These are phyloP conservation scores for Nakaseomyces kungkrabaensis DNA, from an alignment of 1,139 yeast species.

Conservation along the genomic window DNA sequence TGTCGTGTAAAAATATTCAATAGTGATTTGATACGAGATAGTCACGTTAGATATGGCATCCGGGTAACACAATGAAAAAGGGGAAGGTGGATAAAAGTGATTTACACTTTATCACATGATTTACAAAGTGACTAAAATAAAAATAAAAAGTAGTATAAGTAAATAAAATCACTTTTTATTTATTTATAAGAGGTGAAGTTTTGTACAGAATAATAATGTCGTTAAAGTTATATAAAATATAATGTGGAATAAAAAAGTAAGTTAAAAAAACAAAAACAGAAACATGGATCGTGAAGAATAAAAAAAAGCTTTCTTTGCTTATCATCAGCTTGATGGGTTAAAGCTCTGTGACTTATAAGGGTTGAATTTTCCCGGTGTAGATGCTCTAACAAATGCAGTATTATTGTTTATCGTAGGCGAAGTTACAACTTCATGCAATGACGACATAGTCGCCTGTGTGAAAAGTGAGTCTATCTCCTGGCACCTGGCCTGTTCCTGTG, in stretches of 20 bases:
- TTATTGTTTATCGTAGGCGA: neutral
- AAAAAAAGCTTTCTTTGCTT: neutral
- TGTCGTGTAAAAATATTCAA: no score
- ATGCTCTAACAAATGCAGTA: constrained; percentile 7
- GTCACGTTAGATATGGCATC: no score
- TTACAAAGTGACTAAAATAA: no score
- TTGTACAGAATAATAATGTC: no score
- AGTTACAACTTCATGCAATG: neutral
- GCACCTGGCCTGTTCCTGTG: constrained; percentile 18
- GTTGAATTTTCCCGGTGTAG: constrained; percentile 16
- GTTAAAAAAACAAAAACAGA: neutral
- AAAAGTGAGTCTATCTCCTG: constrained; percentile 17
- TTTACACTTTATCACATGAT: no score
- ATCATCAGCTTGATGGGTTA: constrained; percentile 10
- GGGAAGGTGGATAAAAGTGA: no score
- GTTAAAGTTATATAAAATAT: no score
- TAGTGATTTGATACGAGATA: no score
- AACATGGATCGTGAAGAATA: neutral
- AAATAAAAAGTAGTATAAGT: no score
- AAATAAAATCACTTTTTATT: no score
- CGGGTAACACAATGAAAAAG: no score
- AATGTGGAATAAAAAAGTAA: neutral
- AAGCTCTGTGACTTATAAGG: constrained; percentile 31
- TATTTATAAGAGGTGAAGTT: no score
- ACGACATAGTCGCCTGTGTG: constrained; percentile 6